These are phyloP conservation scores for Spathaspora sp. DNA, from an alignment of 1,139 yeast species.

Conservation along the genomic window DNA sequence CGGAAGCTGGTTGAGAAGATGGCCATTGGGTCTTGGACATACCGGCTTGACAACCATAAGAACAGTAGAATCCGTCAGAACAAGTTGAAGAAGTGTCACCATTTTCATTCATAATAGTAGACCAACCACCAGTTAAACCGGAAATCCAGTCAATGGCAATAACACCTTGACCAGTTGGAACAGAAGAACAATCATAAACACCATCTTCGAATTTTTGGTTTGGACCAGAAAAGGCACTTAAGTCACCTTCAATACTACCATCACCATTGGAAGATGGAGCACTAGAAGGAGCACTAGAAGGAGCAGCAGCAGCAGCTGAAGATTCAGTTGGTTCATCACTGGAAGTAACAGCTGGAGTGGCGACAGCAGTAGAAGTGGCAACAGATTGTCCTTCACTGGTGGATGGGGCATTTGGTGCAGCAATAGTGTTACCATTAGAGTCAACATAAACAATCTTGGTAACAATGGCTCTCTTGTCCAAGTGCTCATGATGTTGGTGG, in stretches of 20 bases:
- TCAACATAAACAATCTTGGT: slow-evolving; percentile 83
- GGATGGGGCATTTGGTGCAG: slow-evolving; percentile 14
- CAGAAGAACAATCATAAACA: slow-evolving; percentile 54
- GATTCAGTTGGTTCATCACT: slow-evolving; percentile 4
- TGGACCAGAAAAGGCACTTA: slow-evolving; percentile 52
- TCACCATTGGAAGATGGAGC: slow-evolving; percentile 13
- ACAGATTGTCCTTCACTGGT: slow-evolving; percentile 4
- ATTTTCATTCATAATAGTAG: slow-evolving; percentile 63
- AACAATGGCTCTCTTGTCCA: slow-evolving; percentile 66
- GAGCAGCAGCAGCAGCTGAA: slow-evolving; percentile 12
- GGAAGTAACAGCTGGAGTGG: slow-evolving; percentile 11
- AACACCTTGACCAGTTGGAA: slow-evolving; percentile 77
- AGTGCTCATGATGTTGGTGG: slow-evolving; percentile 38
- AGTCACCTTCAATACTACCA: slow-evolving; percentile 54
- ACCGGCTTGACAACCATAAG: slow-evolving; percentile 87
- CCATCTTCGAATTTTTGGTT: slow-evolving; percentile 60
- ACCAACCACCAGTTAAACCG: slow-evolving; percentile 66
- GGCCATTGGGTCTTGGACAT: slow-evolving; percentile 94
- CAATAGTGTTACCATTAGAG: slow-evolving; percentile 54
- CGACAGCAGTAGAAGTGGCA: no score
- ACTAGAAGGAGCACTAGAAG: slow-evolving; percentile 5
- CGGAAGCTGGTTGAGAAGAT: slow-evolving; percentile 63
- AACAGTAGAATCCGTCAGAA: slow-evolving; percentile 75
- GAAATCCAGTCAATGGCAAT: slow-evolving; percentile 54
- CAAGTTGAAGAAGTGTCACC: slow-evolving; percentile 70